Evolutionary conservation across 1,284 basidiomycete genomes (phyloP), one percentile per base, ranked within the genome.

Genomic region (Pascua sp.): DNA sequence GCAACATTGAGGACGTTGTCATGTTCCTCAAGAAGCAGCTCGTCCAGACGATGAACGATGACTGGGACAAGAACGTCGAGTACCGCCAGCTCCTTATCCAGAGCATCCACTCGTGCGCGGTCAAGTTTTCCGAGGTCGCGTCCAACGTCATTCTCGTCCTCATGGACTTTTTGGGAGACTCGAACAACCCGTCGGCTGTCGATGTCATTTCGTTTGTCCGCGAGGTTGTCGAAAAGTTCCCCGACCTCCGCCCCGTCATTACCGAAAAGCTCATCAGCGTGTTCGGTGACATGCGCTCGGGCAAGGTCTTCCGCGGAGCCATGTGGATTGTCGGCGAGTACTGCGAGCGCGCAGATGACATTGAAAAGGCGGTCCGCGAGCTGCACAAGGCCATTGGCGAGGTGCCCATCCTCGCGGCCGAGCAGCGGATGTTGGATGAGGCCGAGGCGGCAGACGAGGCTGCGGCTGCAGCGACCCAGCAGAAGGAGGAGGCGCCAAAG

Each of bases 281-380:
- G 0, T 87, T 98, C 52, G 73, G 82, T 48, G 90, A 92, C 55
- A 93, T 99, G 81, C 94, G 95, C 78, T 94, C 90, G 15, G 95
- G 94, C 61, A 98, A 98, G 77, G 95, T 98, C 39, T 98, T 91
- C 82, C 86, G 95, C 12, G 95, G 96, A 5, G 86, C 97, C 11
- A 83, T 98, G 55, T 99, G 95, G 95, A 98, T 99, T 64, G 84
- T 98, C 12, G 96, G 95, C 65, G 96, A 99, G 79, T 99, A 98
- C 70, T 86, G 88, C 47, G 85, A 87, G 51, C 80, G 80, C 11
- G 71, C 70, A 10, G 64, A 72, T 55, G 88, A 90, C 59, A 90
- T 96, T 64, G 82, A 86, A 59, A 81, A 79, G 48, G 84, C 87
- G 3, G 85, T 97, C 82, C 80, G 83, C 56, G 90, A 93, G 76